These are phyloP conservation scores for Collybia sp. DNA, from an alignment of 768 basidiomycete species.

Conservation along the genomic window DNA sequence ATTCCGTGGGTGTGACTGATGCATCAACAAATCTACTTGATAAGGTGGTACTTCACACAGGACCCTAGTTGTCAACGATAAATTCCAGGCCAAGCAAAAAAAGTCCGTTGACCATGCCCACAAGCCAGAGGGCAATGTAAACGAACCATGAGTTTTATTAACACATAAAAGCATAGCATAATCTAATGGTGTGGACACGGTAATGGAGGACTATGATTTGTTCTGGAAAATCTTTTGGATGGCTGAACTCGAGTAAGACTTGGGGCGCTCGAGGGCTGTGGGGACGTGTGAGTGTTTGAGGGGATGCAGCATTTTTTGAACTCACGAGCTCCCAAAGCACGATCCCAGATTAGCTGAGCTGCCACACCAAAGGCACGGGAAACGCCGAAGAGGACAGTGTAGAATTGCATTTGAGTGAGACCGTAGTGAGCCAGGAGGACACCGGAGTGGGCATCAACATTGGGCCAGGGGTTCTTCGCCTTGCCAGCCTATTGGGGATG, in stretches of 20 bases:
- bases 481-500: slow-evolving; percentile 62
- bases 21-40: too few relatives aligned
- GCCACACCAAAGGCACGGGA: slow-evolving; percentile 92
- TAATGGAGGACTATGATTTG: slow-evolving; percentile 27
- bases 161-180: background rate
- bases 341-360: slow-evolving; percentile 90
- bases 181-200: background rate
- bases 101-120: too few relatives aligned
- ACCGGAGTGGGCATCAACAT: slow-evolving; percentile 97
- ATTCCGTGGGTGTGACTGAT: too few relatives aligned
- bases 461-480: slow-evolving; percentile 94
- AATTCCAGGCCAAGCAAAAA: too few relatives aligned
- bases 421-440: slow-evolving; percentile 85
- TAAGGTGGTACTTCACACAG: too few relatives aligned
- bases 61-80: too few relatives aligned
- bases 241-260: slow-evolving; percentile 81
- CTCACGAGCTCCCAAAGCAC: slow-evolving; percentile 87
- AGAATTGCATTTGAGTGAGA: slow-evolving; percentile 88
- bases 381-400: slow-evolving; percentile 96
- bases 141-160: too few relatives aligned
- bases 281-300: background rate
- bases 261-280: slow-evolving; percentile 81
- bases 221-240: slow-evolving; percentile 76
- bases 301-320: slow-evolving; percentile 10
- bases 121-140: too few relatives aligned